Evolutionary conservation across 2,329 filamentous ascomycete genomes (phyloP).

Genomic region (Acephala macrosclerotiorum): DNA sequence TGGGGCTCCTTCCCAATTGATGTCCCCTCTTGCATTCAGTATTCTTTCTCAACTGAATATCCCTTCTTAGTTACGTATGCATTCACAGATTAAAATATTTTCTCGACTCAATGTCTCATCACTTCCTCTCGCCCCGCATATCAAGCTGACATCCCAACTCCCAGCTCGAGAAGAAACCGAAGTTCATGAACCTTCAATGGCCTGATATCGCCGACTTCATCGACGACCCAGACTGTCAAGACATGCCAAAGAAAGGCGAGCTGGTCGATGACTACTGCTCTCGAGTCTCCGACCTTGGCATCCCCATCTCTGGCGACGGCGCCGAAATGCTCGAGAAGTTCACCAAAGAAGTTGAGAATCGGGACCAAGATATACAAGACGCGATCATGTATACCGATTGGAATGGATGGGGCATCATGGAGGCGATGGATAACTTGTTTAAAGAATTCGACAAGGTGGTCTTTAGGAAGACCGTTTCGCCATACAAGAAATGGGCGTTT

Average conservation of each 20-base stretch:
- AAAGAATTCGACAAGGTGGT: conserved; percentile 34
- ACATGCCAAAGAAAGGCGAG: conserved; percentile 31
- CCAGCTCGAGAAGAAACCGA: conserved; percentile 22
- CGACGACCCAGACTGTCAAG: conserved; percentile 31
- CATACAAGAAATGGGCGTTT: conserved; percentile 34
- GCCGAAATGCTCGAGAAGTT: conserved; percentile 21
- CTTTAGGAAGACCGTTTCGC: conserved; percentile 30
- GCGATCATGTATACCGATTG: conserved; percentile 37
- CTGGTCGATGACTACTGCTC: conserved; percentile 24
- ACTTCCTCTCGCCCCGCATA: not conserved
- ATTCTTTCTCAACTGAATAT: not conserved
- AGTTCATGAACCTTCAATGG: conserved; percentile 30
- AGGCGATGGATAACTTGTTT: conserved; percentile 18
- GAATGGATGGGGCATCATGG: conserved; percentile 30
- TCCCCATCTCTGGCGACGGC: conserved; percentile 29
- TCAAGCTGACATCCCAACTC: not conserved
- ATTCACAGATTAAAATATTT: too few relatives aligned
- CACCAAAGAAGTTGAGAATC: conserved; percentile 26
- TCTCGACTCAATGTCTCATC: not conserved
- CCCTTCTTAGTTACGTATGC: not conserved
- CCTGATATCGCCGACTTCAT: conserved; percentile 30
- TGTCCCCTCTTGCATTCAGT: not conserved
- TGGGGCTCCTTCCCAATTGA: not conserved
- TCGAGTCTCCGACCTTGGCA: conserved; percentile 32
- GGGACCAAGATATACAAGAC: conserved; percentile 28